Evolutionary conservation across 2,329 filamentous ascomycete genomes (phyloP).

Genomic region (Colletotrichum trifolii): DNA sequence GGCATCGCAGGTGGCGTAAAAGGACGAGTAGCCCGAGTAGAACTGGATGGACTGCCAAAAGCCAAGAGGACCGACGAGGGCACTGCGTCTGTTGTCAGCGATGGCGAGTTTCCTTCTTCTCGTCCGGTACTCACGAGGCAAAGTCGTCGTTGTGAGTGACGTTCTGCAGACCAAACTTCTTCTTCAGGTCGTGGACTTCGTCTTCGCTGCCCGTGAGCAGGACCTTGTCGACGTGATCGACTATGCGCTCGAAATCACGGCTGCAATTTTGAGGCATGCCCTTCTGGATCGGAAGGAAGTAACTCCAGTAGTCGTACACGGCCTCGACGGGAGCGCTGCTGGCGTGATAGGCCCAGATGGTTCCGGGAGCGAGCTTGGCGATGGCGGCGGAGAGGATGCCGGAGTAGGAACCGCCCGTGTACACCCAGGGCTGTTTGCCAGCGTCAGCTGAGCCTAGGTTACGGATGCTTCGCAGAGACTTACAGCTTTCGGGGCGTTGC

Average conservation of each 20-base stretch:
- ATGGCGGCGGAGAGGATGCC: slow-evolving; percentile 68
- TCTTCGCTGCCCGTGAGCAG: slow-evolving; percentile 53
- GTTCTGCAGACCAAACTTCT: slow-evolving; percentile 61
- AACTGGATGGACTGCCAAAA: slow-evolving; percentile 51
- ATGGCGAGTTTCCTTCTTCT: not conserved
- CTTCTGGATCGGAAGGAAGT: slow-evolving; percentile 65
- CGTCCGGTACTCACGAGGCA: slow-evolving; percentile 43
- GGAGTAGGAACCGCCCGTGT: slow-evolving; percentile 66
- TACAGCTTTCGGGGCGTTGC: slow-evolving; percentile 60
- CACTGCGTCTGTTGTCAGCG: slow-evolving; percentile 28
- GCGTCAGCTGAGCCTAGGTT: not conserved
- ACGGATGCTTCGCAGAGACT: not conserved
- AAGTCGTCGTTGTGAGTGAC: slow-evolving; percentile 63
- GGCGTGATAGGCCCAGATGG: slow-evolving; percentile 70
- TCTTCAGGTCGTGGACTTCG: slow-evolving; percentile 58
- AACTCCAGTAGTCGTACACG: slow-evolving; percentile 68
- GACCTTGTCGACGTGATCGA: slow-evolving; percentile 65
- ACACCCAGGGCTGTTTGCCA: slow-evolving; percentile 61
- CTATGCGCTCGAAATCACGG: slow-evolving; percentile 60
- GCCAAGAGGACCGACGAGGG: slow-evolving; percentile 41
- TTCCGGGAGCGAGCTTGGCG: slow-evolving; percentile 61
- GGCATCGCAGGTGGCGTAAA: slow-evolving; percentile 51
- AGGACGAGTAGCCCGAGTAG: slow-evolving; percentile 46
- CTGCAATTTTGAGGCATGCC: slow-evolving; percentile 71
- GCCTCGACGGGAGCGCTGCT: slow-evolving; percentile 66